Conservation (phyloP, 2,329 filamentous ascomycete genomes). For the Nannizzia gypsea region DNA sequence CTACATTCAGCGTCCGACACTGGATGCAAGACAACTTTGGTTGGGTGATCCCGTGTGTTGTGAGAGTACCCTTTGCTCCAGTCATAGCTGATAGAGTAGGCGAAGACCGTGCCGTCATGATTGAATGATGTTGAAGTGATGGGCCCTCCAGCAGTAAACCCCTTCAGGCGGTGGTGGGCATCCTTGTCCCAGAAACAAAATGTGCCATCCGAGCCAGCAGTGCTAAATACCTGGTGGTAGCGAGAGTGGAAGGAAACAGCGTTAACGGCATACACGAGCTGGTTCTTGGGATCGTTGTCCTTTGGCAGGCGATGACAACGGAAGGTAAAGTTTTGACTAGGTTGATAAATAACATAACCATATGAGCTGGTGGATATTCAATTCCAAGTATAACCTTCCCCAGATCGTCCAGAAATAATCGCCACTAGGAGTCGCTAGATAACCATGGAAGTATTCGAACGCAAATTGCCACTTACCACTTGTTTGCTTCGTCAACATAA, state of each 20-base stretch:
- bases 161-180: slow-evolving; percentile 76
- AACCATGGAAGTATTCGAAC: no score
- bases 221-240: slow-evolving; percentile 87
- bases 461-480: neutral
- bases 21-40: slow-evolving; percentile 75
- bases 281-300: slow-evolving; percentile 51
- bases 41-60: slow-evolving; percentile 58
- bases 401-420: no score
- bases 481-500: slow-evolving; percentile 91
- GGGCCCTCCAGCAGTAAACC: slow-evolving; percentile 78
- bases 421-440: no score
- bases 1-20: slow-evolving; percentile 29
- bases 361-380: no score
- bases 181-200: slow-evolving; percentile 73
- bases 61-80: slow-evolving; percentile 91
- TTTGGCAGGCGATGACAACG: slow-evolving; percentile 89
- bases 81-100: slow-evolving; percentile 90
- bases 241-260: slow-evolving; percentile 93
- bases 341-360: slow-evolving; percentile 13
- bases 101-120: slow-evolving; percentile 68
- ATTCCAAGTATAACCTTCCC: no score
- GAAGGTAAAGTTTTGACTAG: slow-evolving; percentile 90
- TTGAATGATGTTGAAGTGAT: slow-evolving; percentile 88
- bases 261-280: slow-evolving; percentile 90
- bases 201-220: slow-evolving; percentile 84